phyloP scores from a whole-genome alignment of 2,329 filamentous ascomycete species.

The Cladosporium sp. region DNA sequence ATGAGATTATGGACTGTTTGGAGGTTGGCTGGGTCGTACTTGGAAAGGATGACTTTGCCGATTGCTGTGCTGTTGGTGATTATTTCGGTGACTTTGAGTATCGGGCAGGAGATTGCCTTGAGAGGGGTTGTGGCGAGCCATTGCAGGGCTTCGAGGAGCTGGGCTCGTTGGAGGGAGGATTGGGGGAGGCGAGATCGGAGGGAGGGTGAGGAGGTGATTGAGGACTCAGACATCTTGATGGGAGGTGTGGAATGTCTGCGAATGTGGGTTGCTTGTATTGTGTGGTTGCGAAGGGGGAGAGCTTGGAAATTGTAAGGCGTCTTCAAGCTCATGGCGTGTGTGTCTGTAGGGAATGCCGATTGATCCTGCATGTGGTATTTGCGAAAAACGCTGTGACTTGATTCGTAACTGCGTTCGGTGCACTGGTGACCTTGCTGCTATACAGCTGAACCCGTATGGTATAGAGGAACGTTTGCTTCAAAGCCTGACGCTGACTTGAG shows the following conservation, averaged over 20 bases:
- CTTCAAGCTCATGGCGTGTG: too few species aligned
- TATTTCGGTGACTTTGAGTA: background rate
- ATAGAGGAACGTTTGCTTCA: background rate
- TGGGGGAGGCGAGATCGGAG: background rate
- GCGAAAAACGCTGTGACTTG: background rate
- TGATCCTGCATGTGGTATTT: background rate
- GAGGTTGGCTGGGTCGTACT: conserved; percentile 1
- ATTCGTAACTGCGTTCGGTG: background rate
- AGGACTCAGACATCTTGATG: background rate
- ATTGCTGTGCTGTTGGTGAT: background rate
- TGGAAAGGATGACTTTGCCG: background rate
- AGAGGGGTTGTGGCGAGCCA: background rate
- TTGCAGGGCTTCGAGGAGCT: background rate
- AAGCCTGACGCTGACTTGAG: too few species aligned
- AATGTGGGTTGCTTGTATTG: background rate
- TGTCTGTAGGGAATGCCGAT: background rate
- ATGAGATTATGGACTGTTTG: background rate
- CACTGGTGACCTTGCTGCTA: too few species aligned
- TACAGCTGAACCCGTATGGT: background rate
- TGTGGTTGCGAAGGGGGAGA: background rate
- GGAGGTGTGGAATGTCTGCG: background rate
- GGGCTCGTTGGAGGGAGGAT: background rate
- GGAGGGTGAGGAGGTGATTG: background rate
- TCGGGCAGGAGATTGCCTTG: background rate
- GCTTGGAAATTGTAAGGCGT: too few species aligned